Evolutionary conservation across 805 yeast genomes (phyloP), one percentile per base, ranked within the genome.

Genomic region (Myxozyma mucilagina): DNA sequence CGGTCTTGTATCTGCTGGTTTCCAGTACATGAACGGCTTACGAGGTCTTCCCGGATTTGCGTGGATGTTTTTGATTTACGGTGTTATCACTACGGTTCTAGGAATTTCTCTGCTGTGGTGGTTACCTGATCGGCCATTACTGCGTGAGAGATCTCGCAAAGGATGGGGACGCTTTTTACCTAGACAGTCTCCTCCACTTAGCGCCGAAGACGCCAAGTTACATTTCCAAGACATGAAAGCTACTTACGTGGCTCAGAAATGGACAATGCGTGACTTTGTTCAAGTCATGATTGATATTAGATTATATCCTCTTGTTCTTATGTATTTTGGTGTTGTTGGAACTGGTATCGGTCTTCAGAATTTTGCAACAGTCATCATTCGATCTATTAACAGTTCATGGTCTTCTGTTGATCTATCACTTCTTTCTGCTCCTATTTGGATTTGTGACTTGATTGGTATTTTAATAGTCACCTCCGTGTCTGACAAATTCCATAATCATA

Each of bases 261-360:
- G 94, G 93, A 79, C 79, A 0, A 76, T 83, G 78, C 76, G 72
- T 42, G 93, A 89, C 61, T 77, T 90, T 35, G 68, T 74, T 45
- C 72, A 71, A 8, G 81, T 90, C 44, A 66, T 88, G 24, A 68
- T 78, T 36, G 96, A 90, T 71, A 69, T 80, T 48, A 79, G 94
- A 65, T 78, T 87, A 45, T 89, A 92, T 92, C 94, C 96, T 1
- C 74, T 90, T 61, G 78, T 89, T 48, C 78, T 90, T 75, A 90
- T 90, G 96, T 90, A 90, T 75, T 90, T 90, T 72, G 97, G 96
- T 18, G 96, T 88, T 20, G 96, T 90, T 31, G 97, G 96, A 50
- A 84, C 90, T n/a, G 97, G 97, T 0, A 86, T 81, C 69, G 97
- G 96, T 36, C 76, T 90, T 52, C 91, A 91, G 36, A 93, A 87